These are phyloP conservation scores for Coprinopsis sp. DNA, from an alignment of 768 basidiomycete genomes.

Conservation along the genomic window DNA sequence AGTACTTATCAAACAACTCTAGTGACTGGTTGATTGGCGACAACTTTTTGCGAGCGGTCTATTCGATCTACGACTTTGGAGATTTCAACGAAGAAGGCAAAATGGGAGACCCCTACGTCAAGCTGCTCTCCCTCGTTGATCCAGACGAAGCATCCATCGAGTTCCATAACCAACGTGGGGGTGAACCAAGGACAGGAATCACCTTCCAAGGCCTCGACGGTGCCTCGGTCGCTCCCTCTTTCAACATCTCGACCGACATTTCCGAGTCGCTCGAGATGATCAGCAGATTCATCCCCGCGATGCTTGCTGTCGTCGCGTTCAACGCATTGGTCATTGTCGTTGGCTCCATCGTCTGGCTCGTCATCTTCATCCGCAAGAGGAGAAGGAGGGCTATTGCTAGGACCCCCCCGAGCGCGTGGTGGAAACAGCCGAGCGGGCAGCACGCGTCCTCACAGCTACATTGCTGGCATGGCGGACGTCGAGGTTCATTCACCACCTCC, in stretches of 20 bases:
- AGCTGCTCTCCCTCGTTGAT: constrained; percentile 64
- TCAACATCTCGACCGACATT: constrained; percentile 55
- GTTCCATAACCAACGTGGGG: constrained; percentile 66
- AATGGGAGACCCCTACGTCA: constrained; percentile 76
- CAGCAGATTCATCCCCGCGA: constrained; percentile 61
- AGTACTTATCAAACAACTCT: no score
- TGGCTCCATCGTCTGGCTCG: constrained; percentile 48
- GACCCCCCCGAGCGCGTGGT: constrained; percentile 20
- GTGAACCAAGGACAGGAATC: constrained; percentile 58
- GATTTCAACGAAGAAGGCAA: constrained; percentile 61
- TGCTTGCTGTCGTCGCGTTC: constrained; percentile 72
- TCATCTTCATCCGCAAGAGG: constrained; percentile 49
- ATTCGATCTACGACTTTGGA: constrained; percentile 81
- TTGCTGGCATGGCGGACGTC: constrained; percentile 30
- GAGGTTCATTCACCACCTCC: constrained; percentile 21
- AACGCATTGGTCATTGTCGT: constrained; percentile 68
- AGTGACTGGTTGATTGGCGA: constrained; percentile 85
- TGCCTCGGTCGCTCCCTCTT: constrained; percentile 35
- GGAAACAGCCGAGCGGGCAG: constrained; percentile 44
- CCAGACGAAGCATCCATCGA: constrained; percentile 66
- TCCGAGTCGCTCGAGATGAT: constrained; percentile 58
- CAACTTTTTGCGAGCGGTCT: constrained; percentile 78
- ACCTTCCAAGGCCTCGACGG: constrained; percentile 56
- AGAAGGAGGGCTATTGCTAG: constrained; percentile 27
- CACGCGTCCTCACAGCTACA: constrained; percentile 35